These are phyloP conservation scores for Orobanche coerulescens DNA, from an alignment of 257 asterid genomes.

Conservation along the genomic window DNA sequence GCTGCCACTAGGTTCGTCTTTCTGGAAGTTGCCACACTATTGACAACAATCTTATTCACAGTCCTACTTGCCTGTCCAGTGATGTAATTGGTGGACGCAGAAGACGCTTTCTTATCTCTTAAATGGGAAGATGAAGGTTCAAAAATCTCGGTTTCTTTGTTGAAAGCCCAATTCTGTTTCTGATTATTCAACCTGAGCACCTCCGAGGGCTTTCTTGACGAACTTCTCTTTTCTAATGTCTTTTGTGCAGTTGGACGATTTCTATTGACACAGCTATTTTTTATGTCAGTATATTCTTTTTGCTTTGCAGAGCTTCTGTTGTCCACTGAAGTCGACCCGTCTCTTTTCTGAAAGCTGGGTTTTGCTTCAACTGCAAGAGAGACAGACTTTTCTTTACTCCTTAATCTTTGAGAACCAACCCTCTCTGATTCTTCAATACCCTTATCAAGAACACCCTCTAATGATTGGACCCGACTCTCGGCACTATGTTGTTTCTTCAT, in stretches of 20 bases:
- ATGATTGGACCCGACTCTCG: constrained; percentile 38
- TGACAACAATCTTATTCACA: constrained; percentile 52
- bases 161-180: constrained; percentile 68
- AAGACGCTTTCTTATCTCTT: constrained; percentile 43
- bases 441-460: constrained; percentile 32
- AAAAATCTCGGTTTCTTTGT: constrained; percentile 31
- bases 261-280: constrained; percentile 24
- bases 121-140: constrained; percentile 38
- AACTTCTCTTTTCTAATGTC: constrained; percentile 43
- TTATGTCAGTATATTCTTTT: constrained; percentile 41
- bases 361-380: constrained; percentile 53
- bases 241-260: constrained; percentile 38
- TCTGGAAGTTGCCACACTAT: constrained; percentile 41
- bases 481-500: constrained; percentile 41
- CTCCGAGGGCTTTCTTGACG: constrained; percentile 43
- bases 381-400: constrained; percentile 51
- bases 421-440: constrained; percentile 48
- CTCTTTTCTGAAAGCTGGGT: constrained; percentile 51
- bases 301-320: constrained; percentile 43
- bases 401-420: constrained; percentile 41
- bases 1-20: constrained; percentile 42
- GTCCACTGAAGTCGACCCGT: constrained; percentile 33
- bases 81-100: constrained; percentile 29
- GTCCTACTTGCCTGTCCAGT: constrained; percentile 40
- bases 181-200: constrained; percentile 77